Evolutionary conservation across 805 yeast genomes (phyloP), one percentile per base, ranked within the genome.

Genomic region (Saccharomycopsis fibuligera): DNA sequence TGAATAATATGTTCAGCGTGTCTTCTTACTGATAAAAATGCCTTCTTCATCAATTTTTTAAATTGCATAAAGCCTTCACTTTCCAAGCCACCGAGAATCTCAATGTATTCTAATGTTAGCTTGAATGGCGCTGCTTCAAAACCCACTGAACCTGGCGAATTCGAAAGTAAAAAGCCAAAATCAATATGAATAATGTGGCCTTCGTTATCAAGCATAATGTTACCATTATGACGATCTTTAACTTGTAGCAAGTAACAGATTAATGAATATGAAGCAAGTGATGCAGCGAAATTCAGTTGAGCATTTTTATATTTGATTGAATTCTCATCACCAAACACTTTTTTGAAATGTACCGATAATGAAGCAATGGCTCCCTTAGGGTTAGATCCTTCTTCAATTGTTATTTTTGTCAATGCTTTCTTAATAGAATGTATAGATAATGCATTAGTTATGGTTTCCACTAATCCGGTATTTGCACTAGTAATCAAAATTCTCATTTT

Each of bases 41-140:
- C 85, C 12, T 76, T 73, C 57, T 84, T 85, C 58, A 86, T 76
- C 12, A 87, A 61, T 4, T 69, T 61, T 35, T 76, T 76, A 67
- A 86, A 93, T 47, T 72, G 70, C 35, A 67, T 61, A 66, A 78
- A 93, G 45, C 75, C 67, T 21, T 70, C 75, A 17, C 88, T 77
- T 2, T 78, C 81, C 0, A 73, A 48, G 0, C 98, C 98, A 9
- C 95, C 99, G 56, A 93, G 63, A 3, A 93, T 64, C 29, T 90
- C 97, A 21, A 91, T 79, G 58, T 93, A 93, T 59, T 93, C 99
- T 51, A 73, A 72, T 0, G 98, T 88, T 16, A 93, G 70, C 62
- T 93, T 93, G 72, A 93, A 93, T 1, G 99, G 97, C 1, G 98
- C 96, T 1, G 96, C 95, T 62, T 93, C 99, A 63, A 93, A 90